phyloP scores from a whole-genome alignment of 768 basidiomycete species.

The Termitomyces sp. region DNA sequence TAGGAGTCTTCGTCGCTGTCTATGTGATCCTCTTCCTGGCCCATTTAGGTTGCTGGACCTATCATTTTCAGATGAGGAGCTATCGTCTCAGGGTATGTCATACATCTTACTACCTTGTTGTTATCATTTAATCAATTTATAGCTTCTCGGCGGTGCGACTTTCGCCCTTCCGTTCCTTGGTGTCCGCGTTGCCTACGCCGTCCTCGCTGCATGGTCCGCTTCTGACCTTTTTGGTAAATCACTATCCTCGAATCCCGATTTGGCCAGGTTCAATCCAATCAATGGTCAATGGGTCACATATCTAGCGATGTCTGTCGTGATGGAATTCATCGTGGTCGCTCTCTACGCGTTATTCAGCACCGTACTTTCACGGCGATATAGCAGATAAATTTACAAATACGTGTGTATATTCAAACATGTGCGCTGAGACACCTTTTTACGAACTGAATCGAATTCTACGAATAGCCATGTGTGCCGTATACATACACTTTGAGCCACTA shows the following conservation, averaged over 20 bases:
- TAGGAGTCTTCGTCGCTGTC: constrained; percentile 34
- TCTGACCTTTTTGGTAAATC: constrained; percentile 34
- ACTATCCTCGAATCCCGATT: constrained; percentile 31
- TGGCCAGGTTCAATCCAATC: constrained; percentile 52
- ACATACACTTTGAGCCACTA: not conserved
- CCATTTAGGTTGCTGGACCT: constrained; percentile 37
- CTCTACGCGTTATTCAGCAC: constrained; percentile 46
- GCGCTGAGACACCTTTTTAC: constrained; percentile 2
- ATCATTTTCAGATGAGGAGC: constrained; percentile 39
- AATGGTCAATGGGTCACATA: constrained; percentile 56
- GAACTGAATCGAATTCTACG: constrained; percentile 1
- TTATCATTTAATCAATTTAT: not conserved
- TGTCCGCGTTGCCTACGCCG: constrained; percentile 49
- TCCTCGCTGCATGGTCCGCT: constrained; percentile 56
- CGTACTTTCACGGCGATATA: constrained; percentile 29
- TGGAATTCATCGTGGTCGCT: constrained; percentile 48
- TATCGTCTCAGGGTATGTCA: constrained; percentile 39
- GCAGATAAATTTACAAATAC: not conserved
- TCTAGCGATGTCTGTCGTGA: constrained; percentile 51
- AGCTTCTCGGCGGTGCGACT: constrained; percentile 56
- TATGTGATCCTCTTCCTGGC: constrained; percentile 35
- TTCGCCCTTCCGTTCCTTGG: constrained; percentile 56
- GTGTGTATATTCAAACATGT: not conserved
- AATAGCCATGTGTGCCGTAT: not conserved
- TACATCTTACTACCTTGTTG: not conserved